Evolutionary conservation across 2,329 filamentous ascomycete species (phyloP).

Genomic region (Macroventuria anomochaeta): DNA sequence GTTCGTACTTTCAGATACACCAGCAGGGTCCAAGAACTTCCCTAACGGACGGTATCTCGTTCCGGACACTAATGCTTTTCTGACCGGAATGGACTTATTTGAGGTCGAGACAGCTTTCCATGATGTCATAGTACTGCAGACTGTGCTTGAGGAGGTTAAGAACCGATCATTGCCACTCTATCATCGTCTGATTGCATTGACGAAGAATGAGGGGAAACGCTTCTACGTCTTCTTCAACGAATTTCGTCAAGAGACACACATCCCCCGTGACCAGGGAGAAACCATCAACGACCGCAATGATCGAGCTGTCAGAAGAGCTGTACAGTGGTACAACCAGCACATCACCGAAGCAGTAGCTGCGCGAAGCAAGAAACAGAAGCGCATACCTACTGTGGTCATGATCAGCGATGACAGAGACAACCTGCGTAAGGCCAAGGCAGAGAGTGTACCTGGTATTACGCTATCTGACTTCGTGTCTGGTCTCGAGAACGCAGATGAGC

Average conservation of each 20-base stretch:
- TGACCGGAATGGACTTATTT: conserved; percentile 96
- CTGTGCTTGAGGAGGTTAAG: conserved; percentile 92
- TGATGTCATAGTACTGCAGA: conserved; percentile 96
- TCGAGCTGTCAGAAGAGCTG: conserved; percentile 82
- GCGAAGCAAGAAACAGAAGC: conserved; percentile 56
- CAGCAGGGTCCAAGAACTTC: conserved; percentile 81
- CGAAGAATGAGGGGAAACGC: conserved; percentile 94
- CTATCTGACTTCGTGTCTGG: conserved; percentile 77
- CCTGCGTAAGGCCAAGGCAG: conserved; percentile 77
- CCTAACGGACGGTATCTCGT: conserved; percentile 91
- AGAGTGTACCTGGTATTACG: conserved; percentile 73
- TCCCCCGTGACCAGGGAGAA: conserved; percentile 76
- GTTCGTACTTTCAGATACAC: conserved; percentile 87
- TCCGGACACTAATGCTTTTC: conserved; percentile 93
- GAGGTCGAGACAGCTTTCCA: conserved; percentile 91
- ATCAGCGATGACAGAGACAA: conserved; percentile 93
- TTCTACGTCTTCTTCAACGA: conserved; percentile 99
- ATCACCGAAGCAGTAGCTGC: conserved; percentile 68
- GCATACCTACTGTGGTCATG: conserved; percentile 83
- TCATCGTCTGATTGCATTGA: conserved; percentile 87
- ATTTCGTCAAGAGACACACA: conserved; percentile 90
- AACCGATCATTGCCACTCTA: conserved; percentile 94
- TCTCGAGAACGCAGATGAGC: conserved; percentile 80
- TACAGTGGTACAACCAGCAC: conserved; percentile 89
- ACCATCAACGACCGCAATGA: conserved; percentile 97